Evolutionary conservation across 192 early-diverging fungal species (phyloP).

Genomic region (Coemansia sp.): DNA sequence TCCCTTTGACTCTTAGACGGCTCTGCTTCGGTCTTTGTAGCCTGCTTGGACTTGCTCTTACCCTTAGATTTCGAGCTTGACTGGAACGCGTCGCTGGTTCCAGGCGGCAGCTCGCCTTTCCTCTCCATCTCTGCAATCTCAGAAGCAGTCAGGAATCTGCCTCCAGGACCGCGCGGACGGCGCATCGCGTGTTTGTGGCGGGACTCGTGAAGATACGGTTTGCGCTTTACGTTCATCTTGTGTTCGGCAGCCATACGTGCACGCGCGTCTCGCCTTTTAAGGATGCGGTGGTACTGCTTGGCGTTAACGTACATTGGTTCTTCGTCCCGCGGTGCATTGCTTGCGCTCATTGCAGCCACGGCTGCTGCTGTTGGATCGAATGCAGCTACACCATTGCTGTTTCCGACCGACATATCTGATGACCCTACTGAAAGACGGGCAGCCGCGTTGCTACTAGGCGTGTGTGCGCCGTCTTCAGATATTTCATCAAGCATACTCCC

Average conservation of each 20-base stretch:
- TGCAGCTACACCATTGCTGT: constrained; percentile 6
- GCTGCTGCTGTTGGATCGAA: constrained; percentile 50
- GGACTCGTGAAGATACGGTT: constrained; percentile 99
- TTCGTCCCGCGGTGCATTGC: constrained; percentile 59
- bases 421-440: constrained; percentile 14
- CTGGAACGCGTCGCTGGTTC: constrained; percentile 40
- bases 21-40: background rate
- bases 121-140: constrained; percentile 70
- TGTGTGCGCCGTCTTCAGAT: constrained; percentile 16
- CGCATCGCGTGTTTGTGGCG: constrained; percentile 97
- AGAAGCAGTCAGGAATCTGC: constrained; percentile 85
- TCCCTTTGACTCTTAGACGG: background rate
- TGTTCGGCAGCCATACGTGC: constrained; percentile 80
- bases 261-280: constrained; percentile 90
- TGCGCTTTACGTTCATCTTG: constrained; percentile 66
- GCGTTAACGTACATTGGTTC: constrained; percentile 97
- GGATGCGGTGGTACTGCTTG: constrained; percentile 97
- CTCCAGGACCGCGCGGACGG: constrained; percentile 94
- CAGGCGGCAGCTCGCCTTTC: constrained; percentile 42
- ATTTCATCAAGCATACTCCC: constrained; percentile 25
- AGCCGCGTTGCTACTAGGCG: constrained; percentile 25
- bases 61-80: constrained; percentile 30
- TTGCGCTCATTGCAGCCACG: constrained; percentile 46
- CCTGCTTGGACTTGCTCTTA: constrained; percentile 18
- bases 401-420: constrained; percentile 11